Evolutionary conservation across 2,329 filamentous ascomycete species (phyloP), one percentile per base, ranked within the genome.

Genomic region (Epichloe sp.): DNA sequence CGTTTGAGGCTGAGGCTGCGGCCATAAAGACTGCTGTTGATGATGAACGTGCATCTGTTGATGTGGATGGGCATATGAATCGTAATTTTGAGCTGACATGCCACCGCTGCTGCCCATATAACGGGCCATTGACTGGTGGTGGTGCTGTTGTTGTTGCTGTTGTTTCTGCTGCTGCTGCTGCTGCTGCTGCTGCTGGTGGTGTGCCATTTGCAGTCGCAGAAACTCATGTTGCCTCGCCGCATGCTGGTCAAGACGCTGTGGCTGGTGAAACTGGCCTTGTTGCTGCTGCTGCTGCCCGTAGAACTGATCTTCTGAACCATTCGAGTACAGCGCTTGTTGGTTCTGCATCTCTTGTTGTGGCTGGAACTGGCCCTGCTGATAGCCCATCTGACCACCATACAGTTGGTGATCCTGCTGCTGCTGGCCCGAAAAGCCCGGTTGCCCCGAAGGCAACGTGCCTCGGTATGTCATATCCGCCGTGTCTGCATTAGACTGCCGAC

Each of bases 401-500:
- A 61, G 55, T 31, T 59, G 58, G 23, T 44, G 51, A 37, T 53
- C 44, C 8, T 52, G 50, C 26, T 47, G 46, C 48, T 63, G 58
- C 51, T 61, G 58, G 58, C 59, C 60, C 56, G 55, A 56, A 43
- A 59, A 66, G 51, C 60, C 59, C 54, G 49, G 47, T 52, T 59
- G 59, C 55, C 60, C 61, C 52, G 61, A 52, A 53, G 61, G 61
- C 60, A 62, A 55, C 48, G 56, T 52, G 58, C 62, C 62, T 56
- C 60, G 59, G 60, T 64, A 68, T 58, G 62, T 68, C 65, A 71
- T 68, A 56, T 58, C 65, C 52, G 55, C 49, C 53, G 54, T 42
- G 44, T 55, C 56, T 49, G 56, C 56, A 55, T 57, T 52, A 55
- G 54, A 52, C 50, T 52, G 14, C 31, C 19, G 17, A 11, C 10